Percentiles rank a stretch among this genome's conserved stretches.
These are phyloP conservation scores for Calonectria fujianensis DNA, from an alignment of 2,329 filamentous ascomycete genomes.

Conservation along the genomic window DNA sequence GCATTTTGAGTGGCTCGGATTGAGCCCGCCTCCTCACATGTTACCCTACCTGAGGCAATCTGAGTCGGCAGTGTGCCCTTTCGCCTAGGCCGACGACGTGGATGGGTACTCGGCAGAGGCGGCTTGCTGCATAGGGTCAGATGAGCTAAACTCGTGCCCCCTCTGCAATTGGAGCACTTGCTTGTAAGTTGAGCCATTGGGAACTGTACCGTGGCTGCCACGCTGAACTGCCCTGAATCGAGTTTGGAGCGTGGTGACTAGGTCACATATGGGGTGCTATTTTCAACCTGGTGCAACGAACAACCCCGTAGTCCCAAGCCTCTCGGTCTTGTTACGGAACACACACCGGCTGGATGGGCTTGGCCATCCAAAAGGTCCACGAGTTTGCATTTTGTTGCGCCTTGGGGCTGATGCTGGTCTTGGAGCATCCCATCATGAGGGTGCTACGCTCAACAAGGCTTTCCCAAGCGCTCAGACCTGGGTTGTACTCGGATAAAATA, in stretches of 20 bases:
- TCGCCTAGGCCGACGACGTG: not conserved
- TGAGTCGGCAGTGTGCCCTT: conserved; percentile 6
- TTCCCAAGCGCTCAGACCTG: conserved; percentile 9
- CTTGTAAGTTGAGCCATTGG: conserved; percentile 14
- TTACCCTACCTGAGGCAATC: conserved; percentile 31
- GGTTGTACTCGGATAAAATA: not conserved
- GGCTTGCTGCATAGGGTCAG: conserved; percentile 24
- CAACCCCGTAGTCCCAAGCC: conserved; percentile 17
- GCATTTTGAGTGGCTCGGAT: conserved; percentile 12
- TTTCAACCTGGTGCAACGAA: conserved; percentile 24
- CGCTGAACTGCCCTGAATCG: not conserved
- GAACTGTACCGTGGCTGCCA: conserved; percentile 20
- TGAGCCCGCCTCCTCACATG: conserved; percentile 5
- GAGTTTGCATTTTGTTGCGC: conserved; percentile 8
- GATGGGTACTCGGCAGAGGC: conserved; percentile 16
- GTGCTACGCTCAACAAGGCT: conserved; percentile 14
- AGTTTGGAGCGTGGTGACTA: conserved; percentile 4
- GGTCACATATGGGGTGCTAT: conserved; percentile 26
- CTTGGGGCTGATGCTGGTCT: conserved; percentile 6
- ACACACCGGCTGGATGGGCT: conserved; percentile 3
- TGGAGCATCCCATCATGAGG: conserved; percentile 6
- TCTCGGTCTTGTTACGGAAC: conserved; percentile 19
- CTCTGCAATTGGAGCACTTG: conserved; percentile 7
- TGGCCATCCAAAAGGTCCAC: not conserved
- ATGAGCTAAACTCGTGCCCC: conserved; percentile 11